Conservation (phyloP, 1,284 basidiomycete genomes). For the Ustilago bromivora region DNA sequence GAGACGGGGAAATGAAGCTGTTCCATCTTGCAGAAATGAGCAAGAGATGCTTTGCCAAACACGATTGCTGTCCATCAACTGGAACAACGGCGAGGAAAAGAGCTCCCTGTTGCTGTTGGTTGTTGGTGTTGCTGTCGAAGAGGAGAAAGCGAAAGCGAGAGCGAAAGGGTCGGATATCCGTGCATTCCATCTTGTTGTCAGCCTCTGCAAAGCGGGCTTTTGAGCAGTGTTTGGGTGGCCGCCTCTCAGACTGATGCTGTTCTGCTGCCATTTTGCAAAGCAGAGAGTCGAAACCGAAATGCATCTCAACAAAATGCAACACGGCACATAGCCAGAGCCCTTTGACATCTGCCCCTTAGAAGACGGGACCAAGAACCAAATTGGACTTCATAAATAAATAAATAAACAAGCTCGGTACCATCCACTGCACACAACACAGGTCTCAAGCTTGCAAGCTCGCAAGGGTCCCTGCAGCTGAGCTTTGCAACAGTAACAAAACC, state of each 20-base stretch:
- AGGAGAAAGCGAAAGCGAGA: not conserved
- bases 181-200: constrained; percentile 11
- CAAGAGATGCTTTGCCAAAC: not conserved
- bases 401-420: constrained; percentile 8
- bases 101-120: not conserved
- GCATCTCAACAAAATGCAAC: constrained; percentile 22
- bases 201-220: not conserved
- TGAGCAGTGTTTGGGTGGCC: not conserved
- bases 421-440: not conserved
- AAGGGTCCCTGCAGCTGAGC: constrained; percentile 13
- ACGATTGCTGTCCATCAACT: not conserved
- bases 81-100: not conserved
- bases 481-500: not conserved
- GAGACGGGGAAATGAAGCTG: not conserved
- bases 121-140: not conserved
- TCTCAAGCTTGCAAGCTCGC: constrained; percentile 1
- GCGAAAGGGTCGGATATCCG: constrained; percentile 13
- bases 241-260: not conserved
- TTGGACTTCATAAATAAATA: not conserved
- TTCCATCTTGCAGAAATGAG: not conserved
- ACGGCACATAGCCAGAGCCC: not conserved
- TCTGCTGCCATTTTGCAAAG: not conserved
- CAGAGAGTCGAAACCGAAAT: not conserved
- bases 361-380: constrained; percentile 7
- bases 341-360: not conserved